Evolutionary conservation across 2,329 filamentous ascomycete genomes (phyloP).

Genomic region (Botrytis paeoniae): DNA sequence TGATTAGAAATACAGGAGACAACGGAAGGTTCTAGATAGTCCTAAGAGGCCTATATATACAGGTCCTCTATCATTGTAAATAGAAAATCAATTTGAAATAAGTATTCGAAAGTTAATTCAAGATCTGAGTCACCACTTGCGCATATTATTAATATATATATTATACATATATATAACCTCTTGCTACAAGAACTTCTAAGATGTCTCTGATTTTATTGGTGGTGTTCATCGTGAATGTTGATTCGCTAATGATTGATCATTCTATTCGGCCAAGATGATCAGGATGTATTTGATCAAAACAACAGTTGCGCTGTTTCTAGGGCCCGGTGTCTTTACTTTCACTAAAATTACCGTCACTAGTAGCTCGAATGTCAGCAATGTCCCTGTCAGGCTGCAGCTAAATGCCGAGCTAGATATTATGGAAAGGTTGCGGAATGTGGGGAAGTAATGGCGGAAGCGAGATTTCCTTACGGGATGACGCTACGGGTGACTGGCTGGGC

Average conservation of each 20-base stretch:
- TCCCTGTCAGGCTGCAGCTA: background rate
- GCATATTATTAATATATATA: too few relatives aligned
- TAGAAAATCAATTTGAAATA: too few relatives aligned
- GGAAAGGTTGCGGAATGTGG: background rate
- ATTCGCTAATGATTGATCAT: background rate
- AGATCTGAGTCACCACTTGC: too few relatives aligned
- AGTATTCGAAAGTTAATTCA: too few relatives aligned
- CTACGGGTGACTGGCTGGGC: background rate
- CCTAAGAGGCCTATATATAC: too few relatives aligned
- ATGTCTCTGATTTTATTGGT: constrained; percentile 23
- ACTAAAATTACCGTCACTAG: background rate
- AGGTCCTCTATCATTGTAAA: too few relatives aligned
- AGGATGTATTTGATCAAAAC: background rate
- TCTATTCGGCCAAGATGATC: background rate
- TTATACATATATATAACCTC: too few relatives aligned
- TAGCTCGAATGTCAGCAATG: background rate
- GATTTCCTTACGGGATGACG: background rate
- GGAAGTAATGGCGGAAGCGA: background rate
- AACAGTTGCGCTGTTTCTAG: background rate
- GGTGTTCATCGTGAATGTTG: background rate
- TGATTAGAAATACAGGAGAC: too few relatives aligned
- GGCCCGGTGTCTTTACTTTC: background rate
- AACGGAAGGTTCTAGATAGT: too few relatives aligned
- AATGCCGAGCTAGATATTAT: background rate
- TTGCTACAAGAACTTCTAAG: too few relatives aligned